Conservation (phyloP, 1,284 basidiomycete genomes). For the Ustilago cynodontis region DNA sequence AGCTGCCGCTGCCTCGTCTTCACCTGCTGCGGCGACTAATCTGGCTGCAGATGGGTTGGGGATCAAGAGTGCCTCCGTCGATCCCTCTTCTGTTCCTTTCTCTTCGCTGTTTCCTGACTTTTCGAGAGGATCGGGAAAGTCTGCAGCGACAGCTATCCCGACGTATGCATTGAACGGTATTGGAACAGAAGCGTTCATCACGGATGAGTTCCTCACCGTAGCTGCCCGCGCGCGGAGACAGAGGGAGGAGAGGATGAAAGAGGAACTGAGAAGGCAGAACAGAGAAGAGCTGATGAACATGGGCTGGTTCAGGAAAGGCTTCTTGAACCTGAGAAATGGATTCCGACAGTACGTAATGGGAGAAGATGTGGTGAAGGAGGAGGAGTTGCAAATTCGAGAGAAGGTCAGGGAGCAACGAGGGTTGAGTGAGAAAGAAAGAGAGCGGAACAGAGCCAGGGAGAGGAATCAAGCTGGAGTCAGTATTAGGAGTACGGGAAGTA, state of each 20-base stretch:
- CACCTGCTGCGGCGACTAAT: conserved; percentile 12
- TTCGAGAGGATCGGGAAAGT: conserved; percentile 7
- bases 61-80: conserved; percentile 22
- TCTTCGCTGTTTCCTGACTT: conserved; percentile 40
- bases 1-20: background rate
- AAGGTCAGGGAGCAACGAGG: conserved; percentile 24
- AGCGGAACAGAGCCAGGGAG: conserved; percentile 25
- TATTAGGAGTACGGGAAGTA: conserved; percentile 31
- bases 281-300: conserved; percentile 48
- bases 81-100: conserved; percentile 26
- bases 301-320: conserved; percentile 51
- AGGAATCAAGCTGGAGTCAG: conserved; percentile 30
- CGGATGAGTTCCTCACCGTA: conserved; percentile 49
- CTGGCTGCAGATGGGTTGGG: conserved; percentile 26
- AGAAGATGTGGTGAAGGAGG: conserved; percentile 28
- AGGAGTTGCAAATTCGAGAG: conserved; percentile 20
- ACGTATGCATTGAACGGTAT: conserved; percentile 18
- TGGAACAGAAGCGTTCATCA: conserved; percentile 27
- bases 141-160: conserved; percentile 2
- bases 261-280: conserved; percentile 29
- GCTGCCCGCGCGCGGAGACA: conserved; percentile 40
- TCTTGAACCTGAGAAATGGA: conserved; percentile 34
- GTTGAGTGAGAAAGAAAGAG: conserved; percentile 27
- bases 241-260: conserved; percentile 32
- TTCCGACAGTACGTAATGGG: conserved; percentile 47